Conservation (phyloP, 441 rosid species). For the Gossypium aridum region DNA sequence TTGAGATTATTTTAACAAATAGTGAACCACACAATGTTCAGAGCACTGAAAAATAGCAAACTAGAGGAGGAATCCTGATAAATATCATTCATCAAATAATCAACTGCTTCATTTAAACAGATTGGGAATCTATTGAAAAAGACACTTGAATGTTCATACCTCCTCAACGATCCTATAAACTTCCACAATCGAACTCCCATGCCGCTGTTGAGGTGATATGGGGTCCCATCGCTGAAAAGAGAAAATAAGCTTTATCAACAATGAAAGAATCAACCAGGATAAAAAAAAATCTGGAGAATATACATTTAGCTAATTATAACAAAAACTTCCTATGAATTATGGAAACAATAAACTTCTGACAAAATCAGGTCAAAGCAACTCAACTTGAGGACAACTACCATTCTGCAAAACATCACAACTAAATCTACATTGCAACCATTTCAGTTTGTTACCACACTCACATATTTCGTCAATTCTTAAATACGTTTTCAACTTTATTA, state of each 20-base stretch:
- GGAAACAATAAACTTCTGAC: neutral
- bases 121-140: neutral
- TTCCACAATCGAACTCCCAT: constrained; percentile 95
- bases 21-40: neutral
- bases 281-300: neutral
- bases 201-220: constrained; percentile 92
- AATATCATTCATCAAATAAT: constrained; percentile 1
- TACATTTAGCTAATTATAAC: neutral
- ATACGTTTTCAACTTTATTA: neutral
- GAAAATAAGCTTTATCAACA: neutral
- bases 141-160: constrained; percentile 34
- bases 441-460: constrained; percentile 4
- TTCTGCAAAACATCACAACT: neutral
- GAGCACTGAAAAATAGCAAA: neutral
- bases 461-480: neutral
- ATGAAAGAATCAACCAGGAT: neutral
- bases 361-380: neutral
- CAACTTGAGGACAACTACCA: neutral
- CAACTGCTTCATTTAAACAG: neutral
- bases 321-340: neutral
- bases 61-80: neutral
- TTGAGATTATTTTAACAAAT: neutral
- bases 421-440: neutral
- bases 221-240: constrained; percentile 80
- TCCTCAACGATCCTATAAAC: constrained; percentile 95